Base-by-base conservation (phyloP, 495 filamentous ascomycete species). In the Tuber melanosporum region DNA sequence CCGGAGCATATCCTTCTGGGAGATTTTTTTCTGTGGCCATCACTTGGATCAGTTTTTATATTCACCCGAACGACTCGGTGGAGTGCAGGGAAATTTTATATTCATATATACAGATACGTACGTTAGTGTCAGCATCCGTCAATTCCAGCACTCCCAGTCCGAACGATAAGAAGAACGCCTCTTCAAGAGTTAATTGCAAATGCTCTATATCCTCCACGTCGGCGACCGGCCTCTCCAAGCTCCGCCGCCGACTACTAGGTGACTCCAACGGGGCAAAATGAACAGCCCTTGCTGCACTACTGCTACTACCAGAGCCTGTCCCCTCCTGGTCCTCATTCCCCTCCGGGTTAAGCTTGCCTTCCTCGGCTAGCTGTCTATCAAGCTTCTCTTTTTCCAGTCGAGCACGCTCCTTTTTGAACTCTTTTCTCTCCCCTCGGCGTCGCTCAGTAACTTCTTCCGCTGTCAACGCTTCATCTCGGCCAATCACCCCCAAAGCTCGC, bases 141-240 rank as follows among this genome's bases (percentile, higher is more conserved):
- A 99, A 87, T 26, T 86, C 84, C 41, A 99, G 87, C n/a, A 88
- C 88, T 12, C 95, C 95, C 3, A 99, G 87, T 3, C 87, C 90
- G 83, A 94, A 99, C 19, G 87, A 86, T 7, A 99, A 88, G 85
- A 97, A 99, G 85, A 98, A 96, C 4, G 93, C 90, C 86, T 99
- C 95, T 83, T 97, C 95, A 3, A 91, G 88, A 12, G 91, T 92
- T 32, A 98, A 86, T 82, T 99, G 95, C 45, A 97, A 90, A 81
- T 97, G 94, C 78, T 99, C 95, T 85, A 94, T 89, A 82, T 98
- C 90, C 71, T 87, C 79, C 62, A 97, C 86, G 52, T 83, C 79
- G 39, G 83, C 81, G 41, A 77, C 70, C 57, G 72, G 74, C 57
- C 73, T 78, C 44, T 81, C 75, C 0, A 75, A 72, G 43, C 79